Conservation (phyloP, 164 flowering plant genomes). For the Buxus sempervirens region DNA sequence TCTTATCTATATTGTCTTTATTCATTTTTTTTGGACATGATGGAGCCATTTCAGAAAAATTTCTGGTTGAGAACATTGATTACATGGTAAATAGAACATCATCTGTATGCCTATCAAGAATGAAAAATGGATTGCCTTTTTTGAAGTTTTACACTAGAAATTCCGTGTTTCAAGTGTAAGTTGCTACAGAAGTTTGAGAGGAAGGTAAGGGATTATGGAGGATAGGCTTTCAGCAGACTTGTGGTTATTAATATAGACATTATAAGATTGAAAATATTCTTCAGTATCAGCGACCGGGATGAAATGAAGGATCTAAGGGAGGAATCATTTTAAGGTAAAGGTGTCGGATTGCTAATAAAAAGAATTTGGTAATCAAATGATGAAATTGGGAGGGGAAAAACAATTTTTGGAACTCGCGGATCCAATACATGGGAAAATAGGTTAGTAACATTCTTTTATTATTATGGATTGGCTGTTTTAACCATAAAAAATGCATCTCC, state of each 20-base stretch:
- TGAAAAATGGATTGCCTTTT: too few relatives aligned
- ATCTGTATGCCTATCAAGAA: too few relatives aligned
- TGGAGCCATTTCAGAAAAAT: background rate
- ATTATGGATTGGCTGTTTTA: background rate
- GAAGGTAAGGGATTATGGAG: background rate
- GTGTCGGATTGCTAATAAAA: background rate
- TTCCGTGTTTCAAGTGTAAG: too few relatives aligned
- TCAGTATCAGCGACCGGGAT: background rate
- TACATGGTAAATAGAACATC: background rate
- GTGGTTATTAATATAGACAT: background rate
- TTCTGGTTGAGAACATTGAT: background rate
- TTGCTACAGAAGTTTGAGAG: background rate
- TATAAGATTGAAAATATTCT: background rate
- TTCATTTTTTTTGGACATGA: background rate
- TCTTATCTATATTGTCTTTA: background rate
- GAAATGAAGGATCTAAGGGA: background rate
- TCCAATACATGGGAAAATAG: background rate
- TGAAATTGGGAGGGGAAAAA: background rate
- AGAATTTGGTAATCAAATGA: background rate
- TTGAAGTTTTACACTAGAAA: background rate
- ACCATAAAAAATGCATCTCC: too few relatives aligned
- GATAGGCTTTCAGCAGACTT: background rate
- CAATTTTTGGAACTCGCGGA: background rate
- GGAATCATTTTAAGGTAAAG: background rate
- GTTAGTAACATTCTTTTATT: background rate